Percentiles rank a stretch among this genome's conserved stretches.
Evolutionary conservation across 306 rosid genomes (phyloP).

Genomic region (Spatholobus suberectus): DNA sequence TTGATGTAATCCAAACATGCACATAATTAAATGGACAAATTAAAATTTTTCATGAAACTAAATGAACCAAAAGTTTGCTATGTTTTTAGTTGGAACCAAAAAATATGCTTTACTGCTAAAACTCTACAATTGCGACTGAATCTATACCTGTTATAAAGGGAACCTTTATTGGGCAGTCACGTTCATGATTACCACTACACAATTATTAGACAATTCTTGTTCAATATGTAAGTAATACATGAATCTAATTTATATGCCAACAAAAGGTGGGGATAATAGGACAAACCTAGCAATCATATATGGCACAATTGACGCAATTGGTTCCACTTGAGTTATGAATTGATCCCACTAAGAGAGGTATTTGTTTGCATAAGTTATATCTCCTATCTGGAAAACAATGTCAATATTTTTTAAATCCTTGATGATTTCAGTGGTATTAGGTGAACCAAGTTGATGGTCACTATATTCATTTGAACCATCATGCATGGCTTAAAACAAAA

Average conservation of each 20-base stretch:
- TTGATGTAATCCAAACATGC: not conserved
- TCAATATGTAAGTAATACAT: slow-evolving; percentile 7
- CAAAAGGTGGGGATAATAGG: slow-evolving; percentile 23
- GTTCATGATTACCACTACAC: slow-evolving; percentile 91
- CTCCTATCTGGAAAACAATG: slow-evolving; percentile 91
- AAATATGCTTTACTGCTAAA: slow-evolving; percentile 83
- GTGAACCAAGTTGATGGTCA: slow-evolving; percentile 81
- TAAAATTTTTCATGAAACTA: slow-evolving; percentile 8
- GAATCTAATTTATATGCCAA: slow-evolving; percentile 13
- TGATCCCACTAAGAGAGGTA: slow-evolving; percentile 98
- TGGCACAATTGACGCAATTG: slow-evolving; percentile 83
- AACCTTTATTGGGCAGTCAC: slow-evolving; percentile 85
- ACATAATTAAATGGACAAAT: slow-evolving; percentile 18
- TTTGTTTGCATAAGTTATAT: slow-evolving; percentile 80
- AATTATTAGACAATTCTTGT: slow-evolving; percentile 33
- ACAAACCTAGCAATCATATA: slow-evolving; percentile 94
- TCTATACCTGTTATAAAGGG: slow-evolving; percentile 69
- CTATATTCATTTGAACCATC: slow-evolving; percentile 92
- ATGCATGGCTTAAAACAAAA: slow-evolving; percentile 77
- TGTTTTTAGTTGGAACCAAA: slow-evolving; percentile 89
- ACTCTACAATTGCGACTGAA: slow-evolving; percentile 99
- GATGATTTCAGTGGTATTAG: slow-evolving; percentile 83
- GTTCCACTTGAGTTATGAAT: slow-evolving; percentile 91
- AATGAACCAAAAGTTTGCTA: slow-evolving; percentile 86
- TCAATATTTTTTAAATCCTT: slow-evolving; percentile 73